Base-by-base conservation (phyloP, 306 rosid species). In the Luffa aegyptiaca region DNA sequence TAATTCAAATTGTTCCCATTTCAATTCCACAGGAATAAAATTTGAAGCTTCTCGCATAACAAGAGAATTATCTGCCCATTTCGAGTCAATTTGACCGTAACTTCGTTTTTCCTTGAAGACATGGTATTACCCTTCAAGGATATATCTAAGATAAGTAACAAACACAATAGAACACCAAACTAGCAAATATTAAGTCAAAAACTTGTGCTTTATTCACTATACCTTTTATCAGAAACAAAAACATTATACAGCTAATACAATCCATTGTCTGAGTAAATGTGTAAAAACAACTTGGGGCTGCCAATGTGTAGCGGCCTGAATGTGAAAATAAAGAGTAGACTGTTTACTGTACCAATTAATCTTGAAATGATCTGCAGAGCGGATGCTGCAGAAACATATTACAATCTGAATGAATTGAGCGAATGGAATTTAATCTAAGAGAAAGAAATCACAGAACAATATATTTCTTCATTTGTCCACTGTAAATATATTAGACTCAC, bases 321-420 rank as follows among this genome's bases (percentile, higher is more conserved):
- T 74, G 78, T 74, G 45, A 74, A 74, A 48, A 52, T 35, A 74
- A 72, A 70, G 77, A 72, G 77, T 72, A 21, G 78, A 74, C 45
- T 51, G 78, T 74, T 74, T 74, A 51, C 78, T 74, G 78, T 74
- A 74, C 78, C 78, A 74, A 74, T 74, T 74, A 74, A 74, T 74
- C 46, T 74, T 74, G 61, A 74, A 74, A 74, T 35, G 78, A 74
- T 74, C 45, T 31, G 41, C 78, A 8, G 59, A 51, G 41, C 78
- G 13, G 59, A 51, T 9, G 62, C 62, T 33, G 20, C 62, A 14
- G 46, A 56, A 76, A 68, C 49, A 76, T 76, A 56, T 56, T 39
- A 57, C 80, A 76, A 76, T 53, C 68, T 18, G 65, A 76, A 76
- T 55, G 65, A 76, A 76, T 53, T 42, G 62, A 76, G 68, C 45